Base-by-base conservation (phyloP, 805 yeast species). In the Schwanniomyces pseudopolymorphus region DNA sequence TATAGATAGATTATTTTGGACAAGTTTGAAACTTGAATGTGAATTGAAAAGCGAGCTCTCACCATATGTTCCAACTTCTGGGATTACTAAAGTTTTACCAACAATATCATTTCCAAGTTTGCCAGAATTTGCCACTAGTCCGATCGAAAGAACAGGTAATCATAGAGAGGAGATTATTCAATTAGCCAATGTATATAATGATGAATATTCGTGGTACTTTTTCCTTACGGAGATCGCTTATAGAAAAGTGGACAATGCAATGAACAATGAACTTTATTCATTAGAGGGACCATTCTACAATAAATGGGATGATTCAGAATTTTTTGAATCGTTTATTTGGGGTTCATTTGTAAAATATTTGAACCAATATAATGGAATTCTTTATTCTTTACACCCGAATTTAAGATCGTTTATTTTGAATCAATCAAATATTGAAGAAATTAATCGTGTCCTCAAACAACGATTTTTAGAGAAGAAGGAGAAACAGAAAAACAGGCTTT, bases 211-310 rank as follows among this genome's bases (percentile, higher is more conserved):
- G 19, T 70, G 75, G 76, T 68, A 67, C 51, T 70, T 50, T 40
- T 70, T 63, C 46, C 52, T 70, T 36, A 70, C 74, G 0, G 76
- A 70, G 47, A 59, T 67, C 5, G 76, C 76, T 0, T 66, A 68
- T 16, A 52, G 75, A 24, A 69, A 70, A 52, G 60, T 69, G 16
- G 76, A 70, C 46, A 70, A 70, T 52, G 56, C 50, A 22, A 53
- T 70, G 57, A 66, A 52, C 46, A 67, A 69, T 48, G 74, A 70
- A 26, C 40, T 67, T 8, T 67, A 56, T 46, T 49, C 63, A 0
- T 48, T 47, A 27, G 56, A 51, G 19, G 40, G 49, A 6, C 33
- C 39, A 2, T 27, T 44, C 5, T 39, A 48, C 5, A 38, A 37
- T 5, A 33, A 47, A 4, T 69, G 72, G 67, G 68, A 63, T 35